A percentile compares a stretch with the other conserved stretches of the same genome.
These are phyloP conservation scores for Moniliella sp. DNA, from an alignment of 1,284 basidiomycete genomes.

Conservation along the genomic window DNA sequence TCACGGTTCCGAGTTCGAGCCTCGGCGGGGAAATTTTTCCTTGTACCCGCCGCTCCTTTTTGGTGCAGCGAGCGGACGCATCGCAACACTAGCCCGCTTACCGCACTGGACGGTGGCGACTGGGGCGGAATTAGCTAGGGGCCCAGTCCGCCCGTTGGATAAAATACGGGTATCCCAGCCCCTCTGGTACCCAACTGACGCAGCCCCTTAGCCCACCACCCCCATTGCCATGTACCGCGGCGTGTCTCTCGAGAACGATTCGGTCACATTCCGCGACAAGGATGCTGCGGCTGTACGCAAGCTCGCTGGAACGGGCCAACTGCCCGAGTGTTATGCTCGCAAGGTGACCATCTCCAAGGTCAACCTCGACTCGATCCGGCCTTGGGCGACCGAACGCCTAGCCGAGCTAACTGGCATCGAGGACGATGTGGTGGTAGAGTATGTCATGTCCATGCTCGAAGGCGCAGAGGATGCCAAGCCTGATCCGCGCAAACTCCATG, in stretches of 20 bases:
- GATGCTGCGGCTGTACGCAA: constrained; percentile 35
- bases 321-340: constrained; percentile 47
- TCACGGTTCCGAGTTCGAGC: too few species aligned
- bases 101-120: too few species aligned
- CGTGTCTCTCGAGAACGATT: background rate
- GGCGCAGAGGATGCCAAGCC: constrained; percentile 51
- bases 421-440: constrained; percentile 89
- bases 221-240: too few species aligned
- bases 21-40: too few species aligned
- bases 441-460: constrained; percentile 75
- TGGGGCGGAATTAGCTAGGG: too few species aligned
- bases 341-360: constrained; percentile 88
- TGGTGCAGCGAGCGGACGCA: too few species aligned
- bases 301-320: constrained; percentile 63
- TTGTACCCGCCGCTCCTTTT: too few species aligned
- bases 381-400: constrained; percentile 81
- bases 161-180: too few species aligned
- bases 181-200: too few species aligned
- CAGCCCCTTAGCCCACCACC: too few species aligned
- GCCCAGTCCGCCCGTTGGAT: too few species aligned
- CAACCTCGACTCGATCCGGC: constrained; percentile 54
- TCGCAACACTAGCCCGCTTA: too few species aligned
- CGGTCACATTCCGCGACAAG: background rate
- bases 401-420: constrained; percentile 74
- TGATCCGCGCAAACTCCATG: constrained; percentile 85